These are phyloP conservation scores for Penicillium subrubescens DNA, from an alignment of 495 filamentous ascomycete genomes.

Conservation along the genomic window DNA sequence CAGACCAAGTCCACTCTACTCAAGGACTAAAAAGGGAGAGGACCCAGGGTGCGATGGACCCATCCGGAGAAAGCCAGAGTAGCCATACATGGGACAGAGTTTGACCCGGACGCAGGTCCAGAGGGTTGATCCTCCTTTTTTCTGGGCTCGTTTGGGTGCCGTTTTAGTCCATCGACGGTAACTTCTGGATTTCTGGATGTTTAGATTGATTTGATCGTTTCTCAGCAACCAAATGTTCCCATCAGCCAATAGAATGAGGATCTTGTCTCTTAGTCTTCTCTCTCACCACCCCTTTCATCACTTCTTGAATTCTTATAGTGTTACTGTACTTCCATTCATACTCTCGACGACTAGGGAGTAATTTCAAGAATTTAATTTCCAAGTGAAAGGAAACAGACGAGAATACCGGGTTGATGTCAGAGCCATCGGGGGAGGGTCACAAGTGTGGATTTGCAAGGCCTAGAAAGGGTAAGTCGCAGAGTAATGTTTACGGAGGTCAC, in stretches of 20 bases:
- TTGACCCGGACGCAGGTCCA: conserved; percentile 53
- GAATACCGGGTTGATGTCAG: conserved; percentile 50
- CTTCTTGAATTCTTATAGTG: neutral
- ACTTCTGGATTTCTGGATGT: too few species aligned
- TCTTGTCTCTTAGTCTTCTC: neutral
- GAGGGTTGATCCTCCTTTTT: conserved; percentile 50
- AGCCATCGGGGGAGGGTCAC: conserved; percentile 35
- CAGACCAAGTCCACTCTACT: conserved; percentile 30
- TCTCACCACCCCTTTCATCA: neutral
- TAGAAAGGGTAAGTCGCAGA: conserved; percentile 35
- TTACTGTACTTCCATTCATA: neutral
- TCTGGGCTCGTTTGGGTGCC: conserved; percentile 44
- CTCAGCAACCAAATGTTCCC: conserved; percentile 10
- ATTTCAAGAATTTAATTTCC: conserved; percentile 7
- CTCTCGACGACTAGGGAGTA: neutral
- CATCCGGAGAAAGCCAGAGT: conserved; percentile 40
- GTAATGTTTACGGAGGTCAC: conserved; percentile 29
- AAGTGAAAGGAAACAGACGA: conserved; percentile 9
- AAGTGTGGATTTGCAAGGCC: conserved; percentile 45
- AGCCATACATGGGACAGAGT: conserved; percentile 42
- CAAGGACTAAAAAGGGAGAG: conserved; percentile 23
- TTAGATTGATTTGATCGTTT: conserved; percentile 33
- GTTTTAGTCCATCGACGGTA: conserved; percentile 32
- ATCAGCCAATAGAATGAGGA: neutral
- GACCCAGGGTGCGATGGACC: conserved; percentile 39